A percentile compares a stretch with the other conserved stretches of the same genome.
phyloP scores from a whole-genome alignment of 495 filamentous ascomycete species.

The Penicillium mononematosum region DNA sequence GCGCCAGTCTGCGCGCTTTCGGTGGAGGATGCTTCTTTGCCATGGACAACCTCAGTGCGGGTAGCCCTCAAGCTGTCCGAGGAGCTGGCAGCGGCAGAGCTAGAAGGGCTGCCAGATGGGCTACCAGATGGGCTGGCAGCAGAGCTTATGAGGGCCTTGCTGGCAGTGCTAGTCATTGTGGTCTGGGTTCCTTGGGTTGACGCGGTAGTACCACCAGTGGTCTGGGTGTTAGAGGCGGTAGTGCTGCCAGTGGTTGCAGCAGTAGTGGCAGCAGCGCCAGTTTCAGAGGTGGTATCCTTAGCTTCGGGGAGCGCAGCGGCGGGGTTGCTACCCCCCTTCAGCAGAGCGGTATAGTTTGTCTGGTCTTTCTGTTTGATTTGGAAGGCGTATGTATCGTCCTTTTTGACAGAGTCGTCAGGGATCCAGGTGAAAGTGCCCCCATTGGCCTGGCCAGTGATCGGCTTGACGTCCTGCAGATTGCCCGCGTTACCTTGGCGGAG shows the following conservation, averaged over 20 bases:
- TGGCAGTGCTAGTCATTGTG: conserved; percentile 8
- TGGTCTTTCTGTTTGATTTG: conserved; percentile 43
- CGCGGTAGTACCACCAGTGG: background rate
- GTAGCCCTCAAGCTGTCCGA: conserved; percentile 9
- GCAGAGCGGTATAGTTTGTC: conserved; percentile 47
- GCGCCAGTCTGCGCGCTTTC: conserved; percentile 16
- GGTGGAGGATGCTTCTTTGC: conserved; percentile 19
- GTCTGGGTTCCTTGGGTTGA: conserved; percentile 3
- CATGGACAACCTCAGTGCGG: conserved; percentile 6
- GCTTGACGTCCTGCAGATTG: conserved; percentile 42
- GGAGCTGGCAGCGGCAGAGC: conserved; percentile 15
- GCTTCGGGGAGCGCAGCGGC: conserved; percentile 19
- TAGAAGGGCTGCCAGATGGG: conserved; percentile 17
- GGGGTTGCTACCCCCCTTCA: conserved; percentile 28
- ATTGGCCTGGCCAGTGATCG: conserved; percentile 36
- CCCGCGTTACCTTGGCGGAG: conserved; percentile 42
- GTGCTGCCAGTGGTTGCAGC: conserved; percentile 6
- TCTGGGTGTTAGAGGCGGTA: conserved; percentile 3
- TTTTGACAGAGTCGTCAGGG: conserved; percentile 35
- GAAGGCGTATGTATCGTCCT: conserved; percentile 46
- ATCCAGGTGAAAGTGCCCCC: conserved; percentile 45
- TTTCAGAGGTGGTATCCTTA: conserved; percentile 12
- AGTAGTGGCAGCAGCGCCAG: conserved; percentile 14
- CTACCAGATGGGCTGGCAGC: conserved; percentile 7
- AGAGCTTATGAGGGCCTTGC: conserved; percentile 27